Base-by-base conservation (phyloP, 2,329 filamentous ascomycete species). In the Lasiodiplodia citricola region DNA sequence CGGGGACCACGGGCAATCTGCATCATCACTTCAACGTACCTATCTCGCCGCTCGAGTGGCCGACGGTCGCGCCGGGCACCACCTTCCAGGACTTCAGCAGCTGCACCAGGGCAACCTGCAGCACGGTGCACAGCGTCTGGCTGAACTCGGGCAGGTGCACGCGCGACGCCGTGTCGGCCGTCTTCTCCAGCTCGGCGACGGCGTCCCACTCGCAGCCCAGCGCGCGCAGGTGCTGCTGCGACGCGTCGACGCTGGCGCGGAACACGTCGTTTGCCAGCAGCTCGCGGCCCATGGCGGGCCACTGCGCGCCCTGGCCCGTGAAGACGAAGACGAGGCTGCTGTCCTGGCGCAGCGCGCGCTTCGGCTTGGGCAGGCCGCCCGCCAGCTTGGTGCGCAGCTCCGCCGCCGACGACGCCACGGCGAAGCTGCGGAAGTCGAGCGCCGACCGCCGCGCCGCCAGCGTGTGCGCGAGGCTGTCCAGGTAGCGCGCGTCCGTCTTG, bases 291-390 rank as follows among this genome's bases (percentile, higher is more conserved):
- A 63, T 41, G 51, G 38, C 25, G 50, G 47, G 28, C 66, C 69
- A 37, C 56, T 31, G 44, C 52, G 56, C 79, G 6, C 79, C 79
- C 63, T 81, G 79, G 0, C 79, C 79, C 2, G 78, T 80, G 65
- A 81, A 81, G 18, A 80, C 72, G 60, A 80, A 80, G 11, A 70
- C 74, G 10, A 80, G 37, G 14, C 62, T 67, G 64, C 8, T 66
- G 71, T 14, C 37, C 4, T 5, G 50, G 14, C 25, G 25, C 38
- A 41, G 38, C 3, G 62, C 47, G 6, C 64, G 31, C 8, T 41
- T 41, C 51, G 28, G 64, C 31, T 28, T 31, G 47, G 37, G 52
- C 6, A 28, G 31, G 14, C 47, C 38, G 4, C 35, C 11, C 25
- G 35, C n/a, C n/a, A 35, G 23, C 8, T 54, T 44, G 8, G 57